A percentile compares a stretch with the other conserved stretches of the same genome.
Evolutionary conservation across 148 eudicot genomes (phyloP).

Genomic region (Euryodendron excelsum): DNA sequence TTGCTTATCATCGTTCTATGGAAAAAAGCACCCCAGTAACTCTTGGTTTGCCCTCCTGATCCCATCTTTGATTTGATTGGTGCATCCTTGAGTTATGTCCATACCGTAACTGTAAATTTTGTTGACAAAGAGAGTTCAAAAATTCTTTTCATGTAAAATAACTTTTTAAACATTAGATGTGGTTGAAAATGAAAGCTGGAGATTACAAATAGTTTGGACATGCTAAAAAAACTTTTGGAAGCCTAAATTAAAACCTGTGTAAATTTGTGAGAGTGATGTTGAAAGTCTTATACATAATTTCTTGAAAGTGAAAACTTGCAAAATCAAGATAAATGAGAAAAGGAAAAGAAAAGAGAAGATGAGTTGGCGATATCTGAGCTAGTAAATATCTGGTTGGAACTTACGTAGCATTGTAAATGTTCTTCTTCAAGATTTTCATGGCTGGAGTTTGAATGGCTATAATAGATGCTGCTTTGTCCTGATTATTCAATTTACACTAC

Average conservation of each 20-base stretch:
- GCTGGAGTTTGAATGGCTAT: not conserved
- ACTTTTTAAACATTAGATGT: not conserved
- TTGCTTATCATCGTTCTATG: not conserved
- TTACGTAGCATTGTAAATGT: not conserved
- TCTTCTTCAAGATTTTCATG: not conserved
- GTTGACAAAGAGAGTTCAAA: not conserved
- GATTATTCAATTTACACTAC: not conserved
- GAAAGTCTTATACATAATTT: not conserved
- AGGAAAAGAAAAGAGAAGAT: not conserved
- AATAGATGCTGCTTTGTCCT: not conserved
- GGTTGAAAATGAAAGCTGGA: not conserved
- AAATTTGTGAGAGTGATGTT: not conserved
- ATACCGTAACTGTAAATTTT: not conserved
- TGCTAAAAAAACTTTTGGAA: not conserved
- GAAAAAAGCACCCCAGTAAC: not conserved
- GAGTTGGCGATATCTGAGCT: not conserved
- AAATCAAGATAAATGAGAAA: not conserved
- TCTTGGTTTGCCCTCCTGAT: not conserved
- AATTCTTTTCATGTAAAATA: not conserved
- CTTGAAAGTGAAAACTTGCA: not conserved
- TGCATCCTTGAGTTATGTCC: not conserved
- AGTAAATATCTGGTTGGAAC: not conserved
- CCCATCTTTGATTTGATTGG: not conserved
- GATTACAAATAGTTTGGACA: not conserved
- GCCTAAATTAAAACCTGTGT: not conserved